Conservation (phyloP, 228 moss, liverwort and hornwort genomes). For the Sphagnum magellanicum region DNA sequence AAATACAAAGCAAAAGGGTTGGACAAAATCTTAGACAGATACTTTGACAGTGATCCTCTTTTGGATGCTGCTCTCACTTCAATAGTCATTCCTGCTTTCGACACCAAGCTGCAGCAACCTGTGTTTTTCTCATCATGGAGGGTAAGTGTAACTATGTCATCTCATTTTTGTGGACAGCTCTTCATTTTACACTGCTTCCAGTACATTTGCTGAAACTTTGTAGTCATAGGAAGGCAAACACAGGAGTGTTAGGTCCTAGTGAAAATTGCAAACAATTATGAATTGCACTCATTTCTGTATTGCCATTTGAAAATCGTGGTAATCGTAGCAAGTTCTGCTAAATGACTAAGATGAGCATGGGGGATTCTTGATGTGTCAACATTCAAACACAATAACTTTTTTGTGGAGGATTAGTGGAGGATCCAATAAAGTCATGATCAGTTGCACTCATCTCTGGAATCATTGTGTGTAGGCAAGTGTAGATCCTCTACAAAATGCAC, state of each 20-base stretch:
- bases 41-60: conserved; percentile 43
- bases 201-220: no score
- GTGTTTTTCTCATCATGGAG: conserved; percentile 61
- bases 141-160: conserved; percentile 10
- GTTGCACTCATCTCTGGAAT: no score
- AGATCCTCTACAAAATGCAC: conserved; percentile 51
- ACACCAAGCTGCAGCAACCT: conserved; percentile 48
- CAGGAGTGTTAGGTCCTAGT: background rate
- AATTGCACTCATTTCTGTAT: background rate
- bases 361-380: no score
- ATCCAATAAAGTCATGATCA: no score
- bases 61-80: conserved; percentile 46
- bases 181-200: no score
- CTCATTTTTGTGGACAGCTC: background rate
- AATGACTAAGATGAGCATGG: no score
- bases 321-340: no score
- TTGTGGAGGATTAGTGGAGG: no score
- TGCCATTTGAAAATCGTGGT: background rate
- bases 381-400: no score
- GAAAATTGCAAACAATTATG: background rate
- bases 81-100: conserved; percentile 46
- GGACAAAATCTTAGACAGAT: conserved; percentile 37
- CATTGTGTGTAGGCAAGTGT: conserved; percentile 19
- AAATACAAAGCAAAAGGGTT: conserved; percentile 53
- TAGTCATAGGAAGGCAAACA: background rate